These are phyloP conservation scores for Vachellia pachyceras DNA, from an alignment of 306 rosid species.

Conservation along the genomic window DNA sequence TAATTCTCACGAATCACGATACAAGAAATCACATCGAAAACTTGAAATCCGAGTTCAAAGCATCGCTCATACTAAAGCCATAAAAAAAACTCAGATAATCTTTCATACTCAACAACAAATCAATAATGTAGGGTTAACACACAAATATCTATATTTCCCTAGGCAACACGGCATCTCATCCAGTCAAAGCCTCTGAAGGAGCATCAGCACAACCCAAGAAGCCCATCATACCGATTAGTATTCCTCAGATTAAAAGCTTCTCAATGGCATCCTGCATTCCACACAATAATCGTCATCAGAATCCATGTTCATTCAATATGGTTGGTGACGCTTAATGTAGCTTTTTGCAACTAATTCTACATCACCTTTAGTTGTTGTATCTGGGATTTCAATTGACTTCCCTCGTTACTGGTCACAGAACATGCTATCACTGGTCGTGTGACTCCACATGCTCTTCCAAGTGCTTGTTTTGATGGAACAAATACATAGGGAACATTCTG, in stretches of 20 bases:
- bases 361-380: slow-evolving; percentile 81
- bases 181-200: slow-evolving; percentile 89
- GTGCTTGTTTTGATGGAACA: slow-evolving; percentile 93
- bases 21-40: slow-evolving; percentile 28
- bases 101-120: slow-evolving; percentile 11
- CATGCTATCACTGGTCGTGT: slow-evolving; percentile 90
- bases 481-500: slow-evolving; percentile 93
- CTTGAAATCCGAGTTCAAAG: slow-evolving; percentile 20
- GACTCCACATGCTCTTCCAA: slow-evolving; percentile 94
- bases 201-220: slow-evolving; percentile 61
- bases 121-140: slow-evolving; percentile 44
- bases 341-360: neutral
- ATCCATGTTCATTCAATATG: slow-evolving; percentile 18
- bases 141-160: slow-evolving; percentile 33
- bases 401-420: slow-evolving; percentile 90
- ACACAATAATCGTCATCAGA: slow-evolving; percentile 1
- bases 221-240: slow-evolving; percentile 75
- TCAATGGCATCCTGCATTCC: slow-evolving; percentile 88
- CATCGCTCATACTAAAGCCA: slow-evolving; percentile 31
- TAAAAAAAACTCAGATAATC: slow-evolving; percentile 35
- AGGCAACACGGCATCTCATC: slow-evolving; percentile 51
- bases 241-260: slow-evolving; percentile 76
- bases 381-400: slow-evolving; percentile 90
- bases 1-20: neutral
- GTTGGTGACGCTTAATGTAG: neutral